Evolutionary conservation across 148 eudicot genomes (phyloP), one percentile per base, ranked within the genome.

Genomic region (Vaccinium corymbosum): DNA sequence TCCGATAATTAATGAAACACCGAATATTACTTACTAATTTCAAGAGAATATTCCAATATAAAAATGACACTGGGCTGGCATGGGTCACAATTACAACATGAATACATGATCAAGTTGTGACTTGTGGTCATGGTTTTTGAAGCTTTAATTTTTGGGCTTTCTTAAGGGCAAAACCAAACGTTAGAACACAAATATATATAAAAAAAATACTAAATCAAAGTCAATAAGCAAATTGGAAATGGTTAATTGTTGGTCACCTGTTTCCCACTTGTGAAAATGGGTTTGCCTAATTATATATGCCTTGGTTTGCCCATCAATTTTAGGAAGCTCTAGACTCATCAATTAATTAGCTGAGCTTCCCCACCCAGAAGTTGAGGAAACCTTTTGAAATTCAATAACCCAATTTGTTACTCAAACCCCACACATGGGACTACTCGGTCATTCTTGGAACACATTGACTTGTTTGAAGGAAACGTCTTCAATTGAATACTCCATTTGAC

Each of bases 201-300:
- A 1, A 38, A 38, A 27, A 1, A 38, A 38, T 4, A 42, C 46
- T 42, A 27, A 27, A 68, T 20, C 25, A 1, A 29, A 68, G 73
- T 68, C 73, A 68, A 68, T 16, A 29, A 68, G 1, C 73, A 4
- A 29, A 68, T 12, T 12, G 1, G 12, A 27, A 68, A 4, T 13
- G 42, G 73, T 14, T 68, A 68, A 27, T 68, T 68, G 73, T 68
- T 68, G 73, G 73, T 68, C 73, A 68, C 73, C 73, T 27, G 42
- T 68, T 68, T 68, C 29, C 71, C 71, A 64, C 32, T 64, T 4
- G 29, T 64, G 4, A 13, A 13, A 38, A 64, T 35, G 13, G 73
- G 73, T 27, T 68, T 8, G 38, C 73, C 38, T 68, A 27, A 68
- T 35, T 35, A 35, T 35, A 35, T 68, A 12, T 3, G 17, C 38